Conservation (phyloP, 2,329 filamentous ascomycete genomes). For the Colletotrichum agaves region DNA sequence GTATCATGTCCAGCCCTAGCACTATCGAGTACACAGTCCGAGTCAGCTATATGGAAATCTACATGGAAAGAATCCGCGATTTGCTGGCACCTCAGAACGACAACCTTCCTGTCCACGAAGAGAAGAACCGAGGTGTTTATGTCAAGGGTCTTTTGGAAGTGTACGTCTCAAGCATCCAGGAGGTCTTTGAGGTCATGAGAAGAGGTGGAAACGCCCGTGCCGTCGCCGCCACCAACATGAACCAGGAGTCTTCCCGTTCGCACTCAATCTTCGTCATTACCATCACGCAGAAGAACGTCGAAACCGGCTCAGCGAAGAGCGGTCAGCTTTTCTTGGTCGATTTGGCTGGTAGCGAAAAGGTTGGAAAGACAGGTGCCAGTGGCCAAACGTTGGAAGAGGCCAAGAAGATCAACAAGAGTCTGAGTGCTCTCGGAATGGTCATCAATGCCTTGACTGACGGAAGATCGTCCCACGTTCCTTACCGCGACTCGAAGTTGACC, state of each 20-base stretch:
- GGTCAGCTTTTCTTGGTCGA: constrained; percentile 97
- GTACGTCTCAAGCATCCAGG: constrained; percentile 93
- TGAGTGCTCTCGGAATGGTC: constrained; percentile 98
- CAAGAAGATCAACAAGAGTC: constrained; percentile 99
- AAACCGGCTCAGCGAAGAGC: constrained; percentile 95
- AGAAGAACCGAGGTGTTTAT: constrained; percentile 95
- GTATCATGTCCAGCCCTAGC: constrained; percentile 88
- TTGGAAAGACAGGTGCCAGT: constrained; percentile 97
- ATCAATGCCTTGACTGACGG: constrained; percentile 97
- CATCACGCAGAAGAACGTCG: constrained; percentile 96
- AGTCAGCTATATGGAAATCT: constrained; percentile 99
- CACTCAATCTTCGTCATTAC: constrained; percentile 99
- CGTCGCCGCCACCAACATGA: constrained; percentile 99
- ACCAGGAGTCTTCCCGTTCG: constrained; percentile 96
- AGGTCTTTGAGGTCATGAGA: constrained; percentile 97
- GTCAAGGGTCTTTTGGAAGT: constrained; percentile 95
- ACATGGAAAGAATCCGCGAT: constrained; percentile 99
- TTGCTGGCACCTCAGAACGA: constrained; percentile 92
- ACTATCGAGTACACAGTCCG: constrained; percentile 99
- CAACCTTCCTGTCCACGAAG: constrained; percentile 97
- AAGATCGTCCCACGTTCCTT: constrained; percentile 95
- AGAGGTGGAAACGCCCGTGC: constrained; percentile 88
- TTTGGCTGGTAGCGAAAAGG: constrained; percentile 97
- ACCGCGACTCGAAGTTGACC: constrained; percentile 97
- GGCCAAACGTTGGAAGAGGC: constrained; percentile 97